Conservation (phyloP, 2,329 filamentous ascomycete genomes). For the Penicillium sp. region DNA sequence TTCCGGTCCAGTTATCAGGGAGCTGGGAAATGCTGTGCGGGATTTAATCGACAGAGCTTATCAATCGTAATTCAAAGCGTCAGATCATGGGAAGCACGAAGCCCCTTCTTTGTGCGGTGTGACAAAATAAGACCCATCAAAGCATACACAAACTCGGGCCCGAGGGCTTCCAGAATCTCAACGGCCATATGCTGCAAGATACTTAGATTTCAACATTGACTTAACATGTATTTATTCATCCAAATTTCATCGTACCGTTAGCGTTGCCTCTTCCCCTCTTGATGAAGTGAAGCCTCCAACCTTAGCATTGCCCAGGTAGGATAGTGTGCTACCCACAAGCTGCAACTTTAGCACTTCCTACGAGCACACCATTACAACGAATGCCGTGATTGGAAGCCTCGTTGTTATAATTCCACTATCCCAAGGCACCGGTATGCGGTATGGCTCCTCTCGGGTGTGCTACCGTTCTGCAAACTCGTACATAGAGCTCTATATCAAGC, state of each 20-base stretch:
- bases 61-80: neutral
- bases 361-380: neutral
- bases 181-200: neutral
- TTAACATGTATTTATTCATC: neutral
- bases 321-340: neutral
- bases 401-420: neutral
- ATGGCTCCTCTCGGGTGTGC: neutral
- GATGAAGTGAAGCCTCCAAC: neutral
- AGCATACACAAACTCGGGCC: neutral
- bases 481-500: neutral
- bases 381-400: neutral
- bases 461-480: neutral
- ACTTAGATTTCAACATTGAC: neutral
- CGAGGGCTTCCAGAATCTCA: neutral
- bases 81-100: neutral
- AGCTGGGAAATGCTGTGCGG: constrained; percentile 21
- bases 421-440: neutral
- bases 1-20: constrained; percentile 21
- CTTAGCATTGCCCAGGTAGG: neutral
- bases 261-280: neutral
- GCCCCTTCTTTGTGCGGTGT: neutral
- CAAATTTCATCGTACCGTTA: neutral
- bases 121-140: neutral
- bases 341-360: neutral
- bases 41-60: constrained; percentile 12